Evolutionary conservation across 1,284 basidiomycete genomes (phyloP), one percentile per base, ranked within the genome.

Genomic region (Ceratobasidium sp.): DNA sequence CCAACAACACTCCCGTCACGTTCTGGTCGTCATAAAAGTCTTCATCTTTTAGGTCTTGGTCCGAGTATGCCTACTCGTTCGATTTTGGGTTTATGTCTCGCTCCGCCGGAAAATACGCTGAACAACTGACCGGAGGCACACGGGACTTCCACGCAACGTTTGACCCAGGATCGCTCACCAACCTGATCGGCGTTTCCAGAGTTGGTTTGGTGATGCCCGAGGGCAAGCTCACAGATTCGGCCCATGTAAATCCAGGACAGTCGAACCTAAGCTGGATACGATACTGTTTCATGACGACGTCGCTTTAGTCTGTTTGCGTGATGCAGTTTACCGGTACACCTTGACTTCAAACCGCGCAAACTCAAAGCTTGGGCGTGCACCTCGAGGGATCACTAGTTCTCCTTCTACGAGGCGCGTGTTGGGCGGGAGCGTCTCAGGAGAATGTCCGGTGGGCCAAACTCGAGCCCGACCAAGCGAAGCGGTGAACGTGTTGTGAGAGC

Each of bases 11-110:
- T 4, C 66, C 66, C 2, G 66, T 68, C 26, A 68, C 51, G n/a
- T 68, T 68, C 33, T 68, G 66, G 33, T 55, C 66, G 26, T 68
- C 66, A 15, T 68, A 68, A n/a, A 68, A 68, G n/a, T 68, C 66
- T 53, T 68, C 66, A 15, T 68, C 66, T 33, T 68, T 51, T 49
- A 68, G 20, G 44, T 68, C 66, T 53, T 68, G 66, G 4, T 49
- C 66, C 12, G 51, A 46, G 26, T 68, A 39, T 40, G 49, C 26
- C 66, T 68, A 53, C 15, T 53, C 18, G 26, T n/a, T n/a, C 40
- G 18, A 26, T 4, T 6, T 56, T n/a, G 13, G 40, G 13, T 18
- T 39, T 39, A 49, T 63, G 9, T 12, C 18, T 53, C 23, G 9
- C 42, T 68, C 6, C 9, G 7, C 12, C 9, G 53, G 2, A 26